Percentiles rank a stretch among this genome's conserved stretches.
phyloP scores from a whole-genome alignment of 2,329 filamentous ascomycete species.

The Epichloe sibirici region DNA sequence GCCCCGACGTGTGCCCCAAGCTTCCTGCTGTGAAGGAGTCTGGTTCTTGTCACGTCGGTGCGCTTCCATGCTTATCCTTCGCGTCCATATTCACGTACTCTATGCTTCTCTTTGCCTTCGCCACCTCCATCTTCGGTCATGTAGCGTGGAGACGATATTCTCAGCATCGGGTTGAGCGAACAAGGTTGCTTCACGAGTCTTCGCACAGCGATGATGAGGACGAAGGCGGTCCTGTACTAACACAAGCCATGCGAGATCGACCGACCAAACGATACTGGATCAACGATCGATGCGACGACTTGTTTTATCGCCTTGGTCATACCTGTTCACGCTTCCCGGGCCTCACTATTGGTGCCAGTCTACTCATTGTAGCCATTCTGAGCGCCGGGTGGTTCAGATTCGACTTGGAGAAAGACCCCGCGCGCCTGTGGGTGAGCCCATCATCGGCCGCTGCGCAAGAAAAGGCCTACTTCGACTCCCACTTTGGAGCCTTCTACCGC shows the following conservation, averaged over 20 bases:
- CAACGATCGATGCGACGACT: constrained; percentile 68
- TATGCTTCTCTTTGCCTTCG: constrained; percentile 55
- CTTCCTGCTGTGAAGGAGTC: constrained; percentile 62
- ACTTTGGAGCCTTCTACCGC: constrained; percentile 92
- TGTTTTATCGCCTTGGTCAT: constrained; percentile 72
- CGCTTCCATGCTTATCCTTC: constrained; percentile 88
- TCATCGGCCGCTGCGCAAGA: constrained; percentile 82
- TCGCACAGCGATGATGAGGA: constrained; percentile 85
- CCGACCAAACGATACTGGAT: constrained; percentile 70
- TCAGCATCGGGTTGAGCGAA: constrained; percentile 63
- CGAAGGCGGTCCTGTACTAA: constrained; percentile 67
- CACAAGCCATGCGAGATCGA: constrained; percentile 63
- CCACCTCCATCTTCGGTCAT: constrained; percentile 58
- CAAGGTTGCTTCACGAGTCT: constrained; percentile 78
- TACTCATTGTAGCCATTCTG: constrained; percentile 65
- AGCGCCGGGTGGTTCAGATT: constrained; percentile 85
- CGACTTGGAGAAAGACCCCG: constrained; percentile 80
- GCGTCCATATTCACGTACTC: constrained; percentile 80
- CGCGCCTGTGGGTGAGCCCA: constrained; percentile 92
- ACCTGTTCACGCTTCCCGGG: constrained; percentile 72
- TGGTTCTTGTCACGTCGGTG: constrained; percentile 68
- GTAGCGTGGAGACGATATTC: constrained; percentile 63
- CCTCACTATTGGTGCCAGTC: constrained; percentile 64
- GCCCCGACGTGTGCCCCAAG: constrained; percentile 70
- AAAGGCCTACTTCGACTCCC: constrained; percentile 84